A percentile compares a stretch with the other conserved stretches of the same genome.
Conservation (phyloP, 2,329 filamentous ascomycete genomes). For the Cordyceps fumosorosea region DNA sequence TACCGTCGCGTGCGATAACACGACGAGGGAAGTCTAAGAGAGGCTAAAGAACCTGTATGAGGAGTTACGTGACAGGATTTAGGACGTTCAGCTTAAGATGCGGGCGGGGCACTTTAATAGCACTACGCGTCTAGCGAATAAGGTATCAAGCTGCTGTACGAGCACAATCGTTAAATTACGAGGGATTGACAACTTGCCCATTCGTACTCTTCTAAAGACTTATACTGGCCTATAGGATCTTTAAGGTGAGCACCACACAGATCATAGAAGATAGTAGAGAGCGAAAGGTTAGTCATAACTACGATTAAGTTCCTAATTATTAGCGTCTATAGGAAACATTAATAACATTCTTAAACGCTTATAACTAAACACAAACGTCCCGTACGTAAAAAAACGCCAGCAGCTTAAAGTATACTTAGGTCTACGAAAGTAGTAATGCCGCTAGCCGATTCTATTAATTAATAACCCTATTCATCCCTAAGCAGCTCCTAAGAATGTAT, state of each 20-base stretch:
- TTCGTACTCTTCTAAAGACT: background rate
- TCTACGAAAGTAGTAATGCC: background rate
- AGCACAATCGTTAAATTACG: background rate
- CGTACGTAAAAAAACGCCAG: background rate
- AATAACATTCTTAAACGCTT: no score
- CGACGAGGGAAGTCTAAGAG: background rate
- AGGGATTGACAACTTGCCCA: background rate
- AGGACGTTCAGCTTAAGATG: background rate
- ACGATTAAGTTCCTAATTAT: no score
- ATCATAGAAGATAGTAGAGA: no score
- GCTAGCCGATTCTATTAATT: background rate
- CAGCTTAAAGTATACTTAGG: background rate
- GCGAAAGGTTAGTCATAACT: no score
- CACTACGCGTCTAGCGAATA: background rate
- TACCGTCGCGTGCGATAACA: background rate
- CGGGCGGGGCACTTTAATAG: slow-evolving; percentile 1
- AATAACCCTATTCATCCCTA: no score
- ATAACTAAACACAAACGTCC: no score
- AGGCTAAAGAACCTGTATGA: background rate
- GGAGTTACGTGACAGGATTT: background rate
- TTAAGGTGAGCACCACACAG: no score
- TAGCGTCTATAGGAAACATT: no score
- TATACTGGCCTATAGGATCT: no score
- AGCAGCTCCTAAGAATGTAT: no score
- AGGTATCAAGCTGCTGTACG: background rate